Percentiles rank a stretch among this genome's conserved stretches.
Evolutionary conservation across 148 eudicot genomes (phyloP).

Genomic region (Chenopodium suecicum): DNA sequence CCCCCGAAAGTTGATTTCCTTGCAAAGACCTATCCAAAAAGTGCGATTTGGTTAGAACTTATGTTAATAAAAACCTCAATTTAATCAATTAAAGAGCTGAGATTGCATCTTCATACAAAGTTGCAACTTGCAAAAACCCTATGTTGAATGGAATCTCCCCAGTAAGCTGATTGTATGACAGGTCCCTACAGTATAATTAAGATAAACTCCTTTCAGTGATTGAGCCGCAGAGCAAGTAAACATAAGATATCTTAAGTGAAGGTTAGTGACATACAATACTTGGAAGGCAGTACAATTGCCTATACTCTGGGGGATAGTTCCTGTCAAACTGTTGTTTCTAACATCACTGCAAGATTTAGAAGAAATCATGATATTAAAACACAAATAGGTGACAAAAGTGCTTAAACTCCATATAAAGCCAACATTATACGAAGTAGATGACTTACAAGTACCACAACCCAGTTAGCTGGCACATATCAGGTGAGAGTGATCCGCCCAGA

Average conservation of each 20-base stretch:
- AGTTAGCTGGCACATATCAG: slow-evolving; percentile 96
- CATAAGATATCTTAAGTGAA: not conserved
- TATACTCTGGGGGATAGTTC: slow-evolving; percentile 59
- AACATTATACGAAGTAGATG: not conserved
- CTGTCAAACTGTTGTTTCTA: slow-evolving; percentile 91
- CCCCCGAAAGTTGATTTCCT: slow-evolving; percentile 79
- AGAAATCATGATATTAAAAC: not conserved
- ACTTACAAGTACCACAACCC: slow-evolving; percentile 99
- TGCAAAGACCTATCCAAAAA: slow-evolving; percentile 65
- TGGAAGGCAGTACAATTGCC: slow-evolving; percentile 95
- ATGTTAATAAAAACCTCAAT: not conserved
- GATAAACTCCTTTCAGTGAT: slow-evolving; percentile 4
- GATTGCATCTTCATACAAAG: slow-evolving; percentile 55
- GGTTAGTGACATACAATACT: slow-evolving; percentile 71
- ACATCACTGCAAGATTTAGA: slow-evolving; percentile 63
- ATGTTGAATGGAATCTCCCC: slow-evolving; percentile 95
- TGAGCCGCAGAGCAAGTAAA: not conserved
- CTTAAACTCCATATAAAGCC: not conserved
- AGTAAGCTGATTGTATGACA: slow-evolving; percentile 83
- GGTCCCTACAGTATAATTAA: slow-evolving; percentile 54
- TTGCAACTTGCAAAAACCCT: slow-evolving; percentile 97
- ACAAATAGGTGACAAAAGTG: not conserved
- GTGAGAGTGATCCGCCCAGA: slow-evolving; percentile 74
- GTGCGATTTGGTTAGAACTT: not conserved
- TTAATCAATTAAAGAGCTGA: not conserved